Percentiles rank a stretch among this genome's conserved stretches.
Evolutionary conservation across 2,329 filamentous ascomycete genomes (phyloP).

Genomic region (Nemania sp.): DNA sequence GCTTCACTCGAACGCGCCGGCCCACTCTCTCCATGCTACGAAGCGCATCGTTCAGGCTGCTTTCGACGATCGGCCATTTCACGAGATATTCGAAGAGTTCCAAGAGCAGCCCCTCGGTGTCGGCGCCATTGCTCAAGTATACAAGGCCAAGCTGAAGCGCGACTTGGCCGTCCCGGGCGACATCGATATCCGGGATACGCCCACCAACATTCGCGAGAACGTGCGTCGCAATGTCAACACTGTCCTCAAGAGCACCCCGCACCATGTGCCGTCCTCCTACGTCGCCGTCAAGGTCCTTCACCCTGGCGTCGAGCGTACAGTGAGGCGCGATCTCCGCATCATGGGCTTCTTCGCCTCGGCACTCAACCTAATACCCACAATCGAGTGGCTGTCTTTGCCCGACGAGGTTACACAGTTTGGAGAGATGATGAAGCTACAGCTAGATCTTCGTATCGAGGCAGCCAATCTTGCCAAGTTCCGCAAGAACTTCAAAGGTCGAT

Average conservation of each 20-base stretch:
- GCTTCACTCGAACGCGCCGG: slow-evolving; percentile 90
- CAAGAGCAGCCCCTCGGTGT: slow-evolving; percentile 87
- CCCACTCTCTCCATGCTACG: slow-evolving; percentile 81
- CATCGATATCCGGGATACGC: slow-evolving; percentile 56
- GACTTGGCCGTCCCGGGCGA: slow-evolving; percentile 69
- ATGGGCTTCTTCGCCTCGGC: slow-evolving; percentile 88
- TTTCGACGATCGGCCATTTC: slow-evolving; percentile 77
- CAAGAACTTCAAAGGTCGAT: slow-evolving; percentile 83
- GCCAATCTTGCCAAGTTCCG: slow-evolving; percentile 88
- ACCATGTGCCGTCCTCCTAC: slow-evolving; percentile 84
- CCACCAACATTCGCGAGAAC: slow-evolving; percentile 64
- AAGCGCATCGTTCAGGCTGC: slow-evolving; percentile 78
- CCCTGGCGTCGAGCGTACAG: slow-evolving; percentile 84
- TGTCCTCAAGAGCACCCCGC: slow-evolving; percentile 82
- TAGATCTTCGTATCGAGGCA: slow-evolving; percentile 92
- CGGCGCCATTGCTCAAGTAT: slow-evolving; percentile 95
- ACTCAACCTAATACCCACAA: slow-evolving; percentile 86
- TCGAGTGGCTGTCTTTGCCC: slow-evolving; percentile 95
- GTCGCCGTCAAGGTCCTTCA: slow-evolving; percentile 97
- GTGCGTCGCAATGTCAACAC: slow-evolving; percentile 82
- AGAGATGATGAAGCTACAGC: slow-evolving; percentile 97
- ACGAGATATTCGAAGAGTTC: slow-evolving; percentile 96
- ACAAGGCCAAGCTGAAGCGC: slow-evolving; percentile 88
- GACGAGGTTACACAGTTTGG: slow-evolving; percentile 94
- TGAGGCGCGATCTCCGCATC: slow-evolving; percentile 88